Evolutionary conservation across 345 rosid species (phyloP).

Genomic region (rapeseed (Brassica napus)): DNA sequence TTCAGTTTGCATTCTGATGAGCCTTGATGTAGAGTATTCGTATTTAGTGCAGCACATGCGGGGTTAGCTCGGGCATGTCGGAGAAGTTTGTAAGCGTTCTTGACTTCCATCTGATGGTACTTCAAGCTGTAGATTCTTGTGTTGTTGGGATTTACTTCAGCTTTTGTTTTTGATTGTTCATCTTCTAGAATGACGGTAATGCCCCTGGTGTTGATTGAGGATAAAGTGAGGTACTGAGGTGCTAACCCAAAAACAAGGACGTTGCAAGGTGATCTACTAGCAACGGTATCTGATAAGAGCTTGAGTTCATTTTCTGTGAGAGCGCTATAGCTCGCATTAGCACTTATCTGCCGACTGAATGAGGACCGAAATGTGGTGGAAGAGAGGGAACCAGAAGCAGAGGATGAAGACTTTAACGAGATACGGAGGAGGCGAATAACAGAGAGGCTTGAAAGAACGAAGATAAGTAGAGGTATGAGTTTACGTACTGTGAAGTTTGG

Average conservation of each 20-base stretch:
- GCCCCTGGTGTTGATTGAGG: slow-evolving; percentile 66
- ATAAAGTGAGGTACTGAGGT: slow-evolving; percentile 54
- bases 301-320: slow-evolving; percentile 68
- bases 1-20: slow-evolving; percentile 58
- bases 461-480: slow-evolving; percentile 60
- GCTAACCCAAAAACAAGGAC: slow-evolving; percentile 76
- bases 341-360: neutral
- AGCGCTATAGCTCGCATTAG: slow-evolving; percentile 3
- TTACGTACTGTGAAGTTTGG: slow-evolving; percentile 60
- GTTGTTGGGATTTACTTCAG: slow-evolving; percentile 39
- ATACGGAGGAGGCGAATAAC: slow-evolving; percentile 61
- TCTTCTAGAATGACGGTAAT: slow-evolving; percentile 70
- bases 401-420: slow-evolving; percentile 51
- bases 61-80: slow-evolving; percentile 62
- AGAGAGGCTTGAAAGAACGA: slow-evolving; percentile 62
- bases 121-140: slow-evolving; percentile 58
- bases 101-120: slow-evolving; percentile 51
- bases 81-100: slow-evolving; percentile 67
- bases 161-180: slow-evolving; percentile 47
- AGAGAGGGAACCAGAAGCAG: slow-evolving; percentile 35
- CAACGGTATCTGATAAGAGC: slow-evolving; percentile 52
- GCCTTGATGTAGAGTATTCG: slow-evolving; percentile 37
- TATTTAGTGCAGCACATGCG: slow-evolving; percentile 50
- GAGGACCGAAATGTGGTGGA: slow-evolving; percentile 38
- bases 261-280: slow-evolving; percentile 67